Percentiles rank a stretch among this genome's conserved stretches.
phyloP scores from a whole-genome alignment of 306 rosid species.

The Astragalus glycyphyllos region DNA sequence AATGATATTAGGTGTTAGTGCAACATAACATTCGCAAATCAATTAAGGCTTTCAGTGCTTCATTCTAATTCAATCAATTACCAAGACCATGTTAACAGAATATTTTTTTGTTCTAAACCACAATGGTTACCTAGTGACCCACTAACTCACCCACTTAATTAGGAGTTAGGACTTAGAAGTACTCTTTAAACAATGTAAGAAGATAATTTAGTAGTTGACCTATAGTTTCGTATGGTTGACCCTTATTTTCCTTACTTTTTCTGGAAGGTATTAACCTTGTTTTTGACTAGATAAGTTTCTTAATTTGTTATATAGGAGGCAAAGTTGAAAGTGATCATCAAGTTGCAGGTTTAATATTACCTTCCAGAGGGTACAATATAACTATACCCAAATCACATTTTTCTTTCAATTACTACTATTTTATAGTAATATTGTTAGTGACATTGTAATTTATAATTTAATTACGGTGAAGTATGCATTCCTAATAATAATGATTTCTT shows the following conservation, averaged over 20 bases:
- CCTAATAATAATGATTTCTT: conserved; percentile 37
- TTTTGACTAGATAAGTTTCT: conserved; percentile 48
- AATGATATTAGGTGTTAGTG: conserved; percentile 60
- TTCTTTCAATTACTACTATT: too few species aligned
- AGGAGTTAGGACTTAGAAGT: conserved; percentile 1
- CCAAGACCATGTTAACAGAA: conserved; percentile 32
- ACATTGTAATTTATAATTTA: background rate
- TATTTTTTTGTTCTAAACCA: background rate
- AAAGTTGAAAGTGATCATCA: conserved; percentile 44
- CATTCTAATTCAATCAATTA: conserved; percentile 56
- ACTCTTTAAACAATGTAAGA: conserved; percentile 39
- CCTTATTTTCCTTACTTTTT: background rate
- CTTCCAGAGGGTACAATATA: conserved; percentile 23
- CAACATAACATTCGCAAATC: conserved; percentile 48
- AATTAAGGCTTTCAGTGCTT: conserved; percentile 43
- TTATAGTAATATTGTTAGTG: too few species aligned
- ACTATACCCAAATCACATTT: background rate
- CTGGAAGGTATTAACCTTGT: conserved; percentile 40
- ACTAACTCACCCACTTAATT: conserved; percentile 49
- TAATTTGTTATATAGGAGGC: conserved; percentile 16
- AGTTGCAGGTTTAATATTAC: conserved; percentile 42
- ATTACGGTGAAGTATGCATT: conserved; percentile 7
- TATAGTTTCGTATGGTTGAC: conserved; percentile 39
- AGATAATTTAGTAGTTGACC: conserved; percentile 51
- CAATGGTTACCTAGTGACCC: conserved; percentile 52